Conservation (phyloP, 2,329 filamentous ascomycete genomes). For the Dactylellina cionopaga region DNA sequence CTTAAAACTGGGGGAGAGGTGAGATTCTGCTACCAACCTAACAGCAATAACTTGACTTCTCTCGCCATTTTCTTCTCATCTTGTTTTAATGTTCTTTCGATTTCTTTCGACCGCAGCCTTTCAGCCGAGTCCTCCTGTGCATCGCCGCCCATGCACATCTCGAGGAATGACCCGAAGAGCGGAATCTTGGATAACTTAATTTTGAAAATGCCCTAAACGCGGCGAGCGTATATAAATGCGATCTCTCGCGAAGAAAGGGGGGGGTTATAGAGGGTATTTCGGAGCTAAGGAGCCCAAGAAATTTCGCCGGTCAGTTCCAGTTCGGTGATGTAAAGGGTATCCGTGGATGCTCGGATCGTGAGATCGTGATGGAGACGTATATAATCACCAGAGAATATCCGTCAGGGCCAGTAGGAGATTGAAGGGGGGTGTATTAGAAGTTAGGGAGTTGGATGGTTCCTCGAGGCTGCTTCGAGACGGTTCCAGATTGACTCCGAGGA, state of each 20-base stretch:
- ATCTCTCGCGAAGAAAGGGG: slow-evolving; percentile 35
- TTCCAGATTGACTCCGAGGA: not conserved
- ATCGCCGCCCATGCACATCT: slow-evolving; percentile 73
- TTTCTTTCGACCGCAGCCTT: slow-evolving; percentile 71
- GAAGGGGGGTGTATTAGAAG: not conserved
- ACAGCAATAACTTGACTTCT: slow-evolving; percentile 91
- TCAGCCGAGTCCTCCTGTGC: slow-evolving; percentile 63
- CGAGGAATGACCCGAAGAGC: slow-evolving; percentile 57
- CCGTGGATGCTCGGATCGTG: too few species aligned
- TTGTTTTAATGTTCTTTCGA: slow-evolving; percentile 83
- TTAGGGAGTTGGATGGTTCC: not conserved
- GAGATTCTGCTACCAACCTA: slow-evolving; percentile 71
- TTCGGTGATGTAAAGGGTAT: too few species aligned
- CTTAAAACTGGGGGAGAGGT: not conserved
- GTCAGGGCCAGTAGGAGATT: too few species aligned
- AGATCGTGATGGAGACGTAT: too few species aligned
- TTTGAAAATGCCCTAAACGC: slow-evolving; percentile 52
- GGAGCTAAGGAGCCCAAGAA: not conserved
- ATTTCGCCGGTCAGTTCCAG: too few species aligned
- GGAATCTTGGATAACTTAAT: slow-evolving; percentile 54
- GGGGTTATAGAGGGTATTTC: not conserved
- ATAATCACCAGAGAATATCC: too few species aligned
- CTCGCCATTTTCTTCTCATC: slow-evolving; percentile 87
- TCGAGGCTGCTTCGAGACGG: not conserved
- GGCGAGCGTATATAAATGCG: slow-evolving; percentile 49